Evolutionary conservation across 495 filamentous ascomycete genomes (phyloP).

Genomic region (Daldinia decipiens): DNA sequence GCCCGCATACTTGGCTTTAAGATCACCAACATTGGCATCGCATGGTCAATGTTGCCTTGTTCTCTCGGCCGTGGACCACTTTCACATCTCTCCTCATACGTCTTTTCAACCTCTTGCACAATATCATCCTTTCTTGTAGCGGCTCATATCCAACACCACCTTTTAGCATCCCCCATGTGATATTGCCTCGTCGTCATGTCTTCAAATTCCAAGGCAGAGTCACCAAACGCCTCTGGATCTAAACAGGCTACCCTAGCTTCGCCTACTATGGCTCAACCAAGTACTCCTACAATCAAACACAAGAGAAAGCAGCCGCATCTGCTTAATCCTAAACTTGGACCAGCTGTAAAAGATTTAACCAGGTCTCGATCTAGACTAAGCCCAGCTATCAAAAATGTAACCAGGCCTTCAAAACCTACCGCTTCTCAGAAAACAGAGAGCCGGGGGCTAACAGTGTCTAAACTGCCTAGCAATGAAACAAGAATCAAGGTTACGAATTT

Average conservation of each 20-base stretch:
- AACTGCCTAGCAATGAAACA: background rate
- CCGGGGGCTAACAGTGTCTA: background rate
- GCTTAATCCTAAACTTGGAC: background rate
- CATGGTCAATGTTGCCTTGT: background rate
- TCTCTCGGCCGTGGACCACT: background rate
- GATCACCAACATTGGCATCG: background rate
- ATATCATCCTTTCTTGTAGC: background rate
- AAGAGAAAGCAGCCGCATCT: background rate
- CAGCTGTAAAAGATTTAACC: slow-evolving; percentile 23
- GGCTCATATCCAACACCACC: background rate
- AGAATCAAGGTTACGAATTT: background rate
- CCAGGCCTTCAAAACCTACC: slow-evolving; percentile 1
- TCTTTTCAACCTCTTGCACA: background rate
- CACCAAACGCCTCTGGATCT: background rate
- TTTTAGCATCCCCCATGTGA: background rate
- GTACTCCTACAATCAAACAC: background rate
- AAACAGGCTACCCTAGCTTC: background rate
- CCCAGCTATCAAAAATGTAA: slow-evolving; percentile 10
- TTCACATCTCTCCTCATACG: background rate
- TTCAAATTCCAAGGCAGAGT: background rate
- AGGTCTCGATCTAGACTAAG: background rate
- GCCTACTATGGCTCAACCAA: background rate
- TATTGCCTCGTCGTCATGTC: slow-evolving; percentile 19
- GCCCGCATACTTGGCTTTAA: background rate
- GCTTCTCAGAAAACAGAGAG: background rate